Percentiles rank a stretch among this genome's conserved stretches.
phyloP scores from a whole-genome alignment of 192 early-diverging fungal genomes.

The Powellomyces hirtus region DNA sequence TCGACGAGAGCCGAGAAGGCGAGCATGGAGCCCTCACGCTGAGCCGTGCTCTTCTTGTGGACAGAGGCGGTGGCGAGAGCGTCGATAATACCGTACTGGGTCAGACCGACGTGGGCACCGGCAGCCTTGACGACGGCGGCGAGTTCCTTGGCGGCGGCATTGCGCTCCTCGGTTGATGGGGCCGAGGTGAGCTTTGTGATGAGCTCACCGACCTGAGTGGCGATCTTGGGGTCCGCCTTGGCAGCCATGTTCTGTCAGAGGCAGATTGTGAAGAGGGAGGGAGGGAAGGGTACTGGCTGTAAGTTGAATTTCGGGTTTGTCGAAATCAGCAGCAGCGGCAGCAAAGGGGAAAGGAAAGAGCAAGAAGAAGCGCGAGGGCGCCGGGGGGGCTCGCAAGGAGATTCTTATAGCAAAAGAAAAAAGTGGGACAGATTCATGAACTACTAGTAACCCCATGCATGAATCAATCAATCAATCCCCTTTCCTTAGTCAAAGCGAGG shows the following conservation, averaged over 20 bases:
- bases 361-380: not conserved
- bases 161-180: constrained; percentile 46
- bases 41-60: constrained; percentile 68
- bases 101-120: constrained; percentile 54
- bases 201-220: constrained; percentile 26
- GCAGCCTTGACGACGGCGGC: constrained; percentile 57
- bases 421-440: not conserved
- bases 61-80: constrained; percentile 55
- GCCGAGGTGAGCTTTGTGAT: constrained; percentile 31
- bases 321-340: not conserved
- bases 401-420: not conserved
- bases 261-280: not conserved
- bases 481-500: no score
- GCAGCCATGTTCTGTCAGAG: constrained; percentile 10
- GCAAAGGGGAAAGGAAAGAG: not conserved
- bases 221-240: constrained; percentile 22
- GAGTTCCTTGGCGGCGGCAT: constrained; percentile 55
- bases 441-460: no score
- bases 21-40: constrained; percentile 63
- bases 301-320: not conserved
- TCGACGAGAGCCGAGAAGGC: constrained; percentile 58
- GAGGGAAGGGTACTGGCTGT: no score
- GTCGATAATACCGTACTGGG: constrained; percentile 58
- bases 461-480: no score
- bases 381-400: not conserved